These are phyloP conservation scores for Didymella sp. DNA, from an alignment of 2,329 filamentous ascomycete species.

Conservation along the genomic window DNA sequence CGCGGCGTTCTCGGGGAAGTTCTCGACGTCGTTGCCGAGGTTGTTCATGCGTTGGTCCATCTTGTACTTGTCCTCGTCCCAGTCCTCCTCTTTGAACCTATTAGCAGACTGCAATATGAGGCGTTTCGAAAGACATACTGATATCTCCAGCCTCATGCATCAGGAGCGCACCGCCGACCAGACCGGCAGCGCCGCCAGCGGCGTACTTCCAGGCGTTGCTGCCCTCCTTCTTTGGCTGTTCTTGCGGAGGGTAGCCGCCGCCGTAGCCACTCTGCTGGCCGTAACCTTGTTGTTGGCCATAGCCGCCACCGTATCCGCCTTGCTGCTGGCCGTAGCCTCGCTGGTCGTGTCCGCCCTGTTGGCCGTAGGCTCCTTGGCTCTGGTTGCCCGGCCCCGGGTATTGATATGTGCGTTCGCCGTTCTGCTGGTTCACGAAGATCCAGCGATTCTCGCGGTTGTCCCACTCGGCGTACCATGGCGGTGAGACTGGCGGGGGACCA, in stretches of 20 bases:
- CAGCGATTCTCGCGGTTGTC: slow-evolving; percentile 31
- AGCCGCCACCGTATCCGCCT: slow-evolving; percentile 5
- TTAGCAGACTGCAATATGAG: slow-evolving; percentile 3
- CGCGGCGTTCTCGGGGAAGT: slow-evolving; percentile 34
- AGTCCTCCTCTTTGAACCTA: slow-evolving; percentile 24
- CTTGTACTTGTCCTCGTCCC: slow-evolving; percentile 27
- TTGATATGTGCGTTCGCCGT: slow-evolving; percentile 32
- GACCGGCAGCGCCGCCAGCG: slow-evolving; percentile 32
- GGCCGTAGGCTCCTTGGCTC: slow-evolving; percentile 25
- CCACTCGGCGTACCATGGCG: slow-evolving; percentile 37
- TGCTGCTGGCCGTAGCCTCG: slow-evolving; percentile 23
- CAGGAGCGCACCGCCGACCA: slow-evolving; percentile 34
- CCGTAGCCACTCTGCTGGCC: slow-evolving; percentile 25
- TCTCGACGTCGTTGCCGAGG: slow-evolving; percentile 29
- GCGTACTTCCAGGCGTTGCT: slow-evolving; percentile 40
- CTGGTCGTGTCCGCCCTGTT: slow-evolving; percentile 6
- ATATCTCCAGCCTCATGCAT: slow-evolving; percentile 40
- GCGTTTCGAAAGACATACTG: slow-evolving; percentile 17
- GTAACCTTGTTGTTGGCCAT: slow-evolving; percentile 19
- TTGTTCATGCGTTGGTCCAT: slow-evolving; percentile 25
- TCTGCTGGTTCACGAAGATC: slow-evolving; percentile 39
- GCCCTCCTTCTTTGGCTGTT: slow-evolving; percentile 28
- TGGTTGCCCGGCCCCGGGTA: slow-evolving; percentile 25
- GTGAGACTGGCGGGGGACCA: slow-evolving; percentile 36
- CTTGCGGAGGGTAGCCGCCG: slow-evolving; percentile 13